These are phyloP conservation scores for Colletotrichum sojae DNA, from an alignment of 2,329 filamentous ascomycete species.

Conservation along the genomic window DNA sequence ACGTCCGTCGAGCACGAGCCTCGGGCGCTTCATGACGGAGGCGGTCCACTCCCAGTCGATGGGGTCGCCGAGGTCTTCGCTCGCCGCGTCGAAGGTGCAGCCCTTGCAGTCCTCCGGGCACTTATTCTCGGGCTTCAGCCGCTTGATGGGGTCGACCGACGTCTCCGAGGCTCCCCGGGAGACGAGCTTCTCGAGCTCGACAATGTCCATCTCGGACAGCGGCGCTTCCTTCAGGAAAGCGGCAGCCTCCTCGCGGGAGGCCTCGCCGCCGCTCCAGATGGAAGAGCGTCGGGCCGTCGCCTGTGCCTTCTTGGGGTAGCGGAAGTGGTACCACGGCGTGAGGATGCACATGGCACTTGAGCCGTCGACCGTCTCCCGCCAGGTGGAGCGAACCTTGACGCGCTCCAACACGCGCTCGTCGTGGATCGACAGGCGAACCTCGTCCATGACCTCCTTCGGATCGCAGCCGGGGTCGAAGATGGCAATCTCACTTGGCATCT, in stretches of 20 bases:
- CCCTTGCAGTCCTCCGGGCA: constrained; percentile 64
- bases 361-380: constrained; percentile 41
- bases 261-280: constrained; percentile 34
- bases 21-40: constrained; percentile 41
- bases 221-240: constrained; percentile 38
- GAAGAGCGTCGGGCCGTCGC: constrained; percentile 38
- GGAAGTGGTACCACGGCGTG: constrained; percentile 68
- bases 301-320: constrained; percentile 47
- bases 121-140: constrained; percentile 57
- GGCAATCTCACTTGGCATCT: constrained; percentile 74
- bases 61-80: constrained; percentile 56
- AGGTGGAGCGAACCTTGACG: constrained; percentile 66
- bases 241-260: constrained; percentile 34
- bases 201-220: constrained; percentile 48
- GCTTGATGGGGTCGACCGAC: constrained; percentile 60
- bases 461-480: constrained; percentile 78
- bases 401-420: constrained; percentile 70
- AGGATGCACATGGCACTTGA: constrained; percentile 62
- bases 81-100: constrained; percentile 53
- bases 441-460: constrained; percentile 63
- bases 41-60: constrained; percentile 63
- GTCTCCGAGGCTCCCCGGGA: constrained; percentile 49
- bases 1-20: constrained; percentile 42
- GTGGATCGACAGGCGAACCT: constrained; percentile 64
- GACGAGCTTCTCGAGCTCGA: constrained; percentile 45